A percentile compares a stretch with the other conserved stretches of the same genome.
phyloP scores from a whole-genome alignment of 2,329 filamentous ascomycete species.

The Colletotrichum sp. region DNA sequence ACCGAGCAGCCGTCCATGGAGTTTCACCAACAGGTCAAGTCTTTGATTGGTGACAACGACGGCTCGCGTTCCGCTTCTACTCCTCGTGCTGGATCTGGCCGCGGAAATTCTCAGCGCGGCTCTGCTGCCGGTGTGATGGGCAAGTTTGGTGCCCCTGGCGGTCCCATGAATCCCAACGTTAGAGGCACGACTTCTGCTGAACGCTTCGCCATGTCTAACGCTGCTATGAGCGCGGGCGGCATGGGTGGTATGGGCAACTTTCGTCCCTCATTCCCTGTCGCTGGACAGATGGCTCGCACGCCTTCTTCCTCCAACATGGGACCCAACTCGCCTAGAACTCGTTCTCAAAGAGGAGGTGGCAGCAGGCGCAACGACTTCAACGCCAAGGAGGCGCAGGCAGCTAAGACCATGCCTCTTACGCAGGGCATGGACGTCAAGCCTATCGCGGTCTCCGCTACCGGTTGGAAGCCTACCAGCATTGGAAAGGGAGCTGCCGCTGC shows the following conservation, averaged over 20 bases:
- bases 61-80: slow-evolving; percentile 65
- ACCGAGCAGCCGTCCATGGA: slow-evolving; percentile 95
- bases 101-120: slow-evolving; percentile 57
- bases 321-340: slow-evolving; percentile 76
- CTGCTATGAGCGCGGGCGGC: slow-evolving; percentile 39
- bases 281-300: slow-evolving; percentile 68
- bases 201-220: slow-evolving; percentile 71
- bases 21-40: slow-evolving; percentile 91
- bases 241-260: slow-evolving; percentile 30
- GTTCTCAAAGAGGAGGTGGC: slow-evolving; percentile 54
- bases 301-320: slow-evolving; percentile 62
- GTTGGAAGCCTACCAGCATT: slow-evolving; percentile 89
- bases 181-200: slow-evolving; percentile 77
- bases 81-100: slow-evolving; percentile 58
- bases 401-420: slow-evolving; percentile 92
- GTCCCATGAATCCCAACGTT: slow-evolving; percentile 41
- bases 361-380: slow-evolving; percentile 67
- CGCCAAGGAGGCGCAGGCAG: slow-evolving; percentile 69
- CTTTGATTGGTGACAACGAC: slow-evolving; percentile 78
- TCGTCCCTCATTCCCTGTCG: slow-evolving; percentile 56
- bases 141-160: slow-evolving; percentile 50
- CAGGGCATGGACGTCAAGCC: slow-evolving; percentile 81
- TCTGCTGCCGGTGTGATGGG: slow-evolving; percentile 69
- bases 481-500: slow-evolving; percentile 43
- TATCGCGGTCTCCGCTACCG: slow-evolving; percentile 71